Evolutionary conservation across 345 rosid genomes (phyloP).

Genomic region (Bruguiera gymnorhiza): DNA sequence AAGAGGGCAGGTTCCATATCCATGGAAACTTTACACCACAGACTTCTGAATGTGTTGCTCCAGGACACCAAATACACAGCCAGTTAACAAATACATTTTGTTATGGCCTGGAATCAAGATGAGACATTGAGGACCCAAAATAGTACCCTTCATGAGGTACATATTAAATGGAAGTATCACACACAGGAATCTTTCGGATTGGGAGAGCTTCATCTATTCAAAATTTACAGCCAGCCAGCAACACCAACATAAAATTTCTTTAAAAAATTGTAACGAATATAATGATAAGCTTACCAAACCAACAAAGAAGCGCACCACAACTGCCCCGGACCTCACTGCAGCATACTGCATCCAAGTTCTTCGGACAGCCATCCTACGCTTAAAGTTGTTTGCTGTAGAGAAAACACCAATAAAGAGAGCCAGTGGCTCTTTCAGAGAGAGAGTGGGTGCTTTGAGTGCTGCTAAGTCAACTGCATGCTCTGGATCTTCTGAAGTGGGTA

Average conservation of each 20-base stretch:
- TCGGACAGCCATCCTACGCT: constrained; percentile 92
- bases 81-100: background rate
- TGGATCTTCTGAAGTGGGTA: constrained; percentile 87
- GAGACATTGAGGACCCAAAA: background rate
- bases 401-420: constrained; percentile 93
- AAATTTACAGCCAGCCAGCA: background rate
- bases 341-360: constrained; percentile 98
- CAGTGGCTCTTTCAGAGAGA: constrained; percentile 46
- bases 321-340: constrained; percentile 68
- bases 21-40: background rate
- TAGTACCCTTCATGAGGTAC: background rate
- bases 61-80: background rate
- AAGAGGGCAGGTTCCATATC: background rate
- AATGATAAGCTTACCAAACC: constrained; percentile 69
- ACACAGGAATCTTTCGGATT: background rate
- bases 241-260: background rate
- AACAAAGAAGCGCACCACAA: constrained; percentile 93
- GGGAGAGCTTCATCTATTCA: background rate
- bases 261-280: background rate
- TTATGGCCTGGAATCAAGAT: too few species aligned
- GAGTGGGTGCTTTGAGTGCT: constrained; percentile 58
- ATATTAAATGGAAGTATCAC: background rate
- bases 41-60: background rate
- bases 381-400: constrained; percentile 93
- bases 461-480: constrained; percentile 70